Evolutionary conservation across 148 eudicot genomes (phyloP), one percentile per base, ranked within the genome.

Genomic region (Fallopia convolvulus): DNA sequence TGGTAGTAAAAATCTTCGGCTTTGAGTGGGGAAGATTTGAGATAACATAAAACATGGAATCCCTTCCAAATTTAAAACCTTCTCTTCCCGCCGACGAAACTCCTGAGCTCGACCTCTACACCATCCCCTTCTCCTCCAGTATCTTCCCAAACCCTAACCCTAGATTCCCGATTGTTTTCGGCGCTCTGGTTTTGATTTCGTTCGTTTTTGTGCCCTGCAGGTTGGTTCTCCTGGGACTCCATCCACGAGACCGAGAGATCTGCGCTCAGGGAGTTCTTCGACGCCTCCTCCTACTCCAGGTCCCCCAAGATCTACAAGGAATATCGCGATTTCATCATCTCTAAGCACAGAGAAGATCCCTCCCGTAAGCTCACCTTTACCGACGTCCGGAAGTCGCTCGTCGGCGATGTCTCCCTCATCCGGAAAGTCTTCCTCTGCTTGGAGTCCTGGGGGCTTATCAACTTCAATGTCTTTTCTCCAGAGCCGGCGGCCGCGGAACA

Each of bases 251-350:
- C 84, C 0, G 99, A 96, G 86, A 81, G 86, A 39, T 8, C 49
- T 6, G 87, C 90, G 5, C 83, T 96, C 8, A 72, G 84, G 12
- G 98, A 91, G 58, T 96, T 96, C 74, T 96, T 96, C 84, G 94
- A 93, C 80, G 91, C 84, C 3, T 82, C 83, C 77, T 93, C 98
- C 0, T 83, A 89, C 79, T 91, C 99, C 0, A 66, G 99, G 32
- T 82, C 93, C n/a, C 90, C 97, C 70, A 91, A 91, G 79, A 85
- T 96, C 47, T 96, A 96, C 87, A 91, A 93, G 77, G 99, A 96
- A 49, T 96, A 93, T 80, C 82, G 98, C 11, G 99, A 96, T 75
- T 96, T 91, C 79, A 93, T 96, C 50, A 91, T 96, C 56, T 82
- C 90, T 58, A 93, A 91, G 79, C 93, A 79, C 77, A 80, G 98